A percentile compares a stretch with the other conserved stretches of the same genome.
Evolutionary conservation across 305 asterid species (phyloP).

Genomic region (Fraxinus ornus): DNA sequence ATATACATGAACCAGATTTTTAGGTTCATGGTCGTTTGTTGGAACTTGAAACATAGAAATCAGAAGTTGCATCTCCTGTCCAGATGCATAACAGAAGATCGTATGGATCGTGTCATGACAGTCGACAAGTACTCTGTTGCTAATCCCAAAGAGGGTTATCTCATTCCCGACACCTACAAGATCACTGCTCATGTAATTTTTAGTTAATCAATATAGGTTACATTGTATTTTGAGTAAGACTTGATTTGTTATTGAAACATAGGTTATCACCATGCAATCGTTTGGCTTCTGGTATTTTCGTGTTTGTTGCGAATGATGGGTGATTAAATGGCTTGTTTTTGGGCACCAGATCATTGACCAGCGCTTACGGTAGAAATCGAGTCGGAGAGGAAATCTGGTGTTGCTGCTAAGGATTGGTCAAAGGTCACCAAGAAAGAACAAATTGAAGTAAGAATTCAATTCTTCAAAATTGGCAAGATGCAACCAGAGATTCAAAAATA

Average conservation of each 20-base stretch:
- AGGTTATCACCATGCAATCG: too few relatives aligned
- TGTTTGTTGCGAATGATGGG: too few relatives aligned
- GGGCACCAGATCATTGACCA: slow-evolving; percentile 23
- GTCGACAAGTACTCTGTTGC: slow-evolving; percentile 31
- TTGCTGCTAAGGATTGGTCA: slow-evolving; percentile 31
- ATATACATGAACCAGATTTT: not conserved
- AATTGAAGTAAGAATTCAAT: slow-evolving; percentile 17
- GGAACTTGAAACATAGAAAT: not conserved
- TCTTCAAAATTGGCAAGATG: too few relatives aligned
- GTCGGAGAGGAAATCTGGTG: slow-evolving; percentile 27
- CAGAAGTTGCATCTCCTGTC: not conserved
- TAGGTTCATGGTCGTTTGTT: not conserved
- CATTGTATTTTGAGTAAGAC: not conserved
- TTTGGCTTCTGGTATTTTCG: too few relatives aligned
- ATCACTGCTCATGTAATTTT: slow-evolving; percentile 19
- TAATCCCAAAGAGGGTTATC: slow-evolving; percentile 20
- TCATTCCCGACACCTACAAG: slow-evolving; percentile 19
- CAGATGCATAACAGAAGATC: slow-evolving; percentile 30
- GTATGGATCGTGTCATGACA: slow-evolving; percentile 23
- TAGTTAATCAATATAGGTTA: not conserved
- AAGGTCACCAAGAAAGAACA: slow-evolving; percentile 27
- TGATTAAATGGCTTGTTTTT: not conserved
- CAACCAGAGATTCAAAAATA: too few relatives aligned
- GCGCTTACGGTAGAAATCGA: slow-evolving; percentile 18
- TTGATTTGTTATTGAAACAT: too few relatives aligned